Percentiles rank a stretch among this genome's conserved stretches.
These are phyloP conservation scores for Cynanchum wilfordii DNA, from an alignment of 257 asterid species.

Conservation along the genomic window DNA sequence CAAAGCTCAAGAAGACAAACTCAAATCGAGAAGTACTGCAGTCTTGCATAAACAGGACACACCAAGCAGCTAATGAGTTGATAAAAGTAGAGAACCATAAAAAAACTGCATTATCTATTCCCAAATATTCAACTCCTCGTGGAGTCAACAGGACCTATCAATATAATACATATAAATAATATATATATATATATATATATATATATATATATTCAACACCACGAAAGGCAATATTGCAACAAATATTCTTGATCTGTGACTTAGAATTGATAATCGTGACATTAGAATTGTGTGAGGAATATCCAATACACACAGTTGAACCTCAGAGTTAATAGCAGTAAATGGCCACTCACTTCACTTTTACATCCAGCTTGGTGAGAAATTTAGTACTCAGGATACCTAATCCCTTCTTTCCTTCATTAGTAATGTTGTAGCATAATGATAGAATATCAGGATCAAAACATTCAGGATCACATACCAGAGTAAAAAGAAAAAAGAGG, in stretches of 20 bases:
- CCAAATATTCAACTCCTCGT: background rate
- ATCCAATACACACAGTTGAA: background rate
- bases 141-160: background rate
- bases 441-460: background rate
- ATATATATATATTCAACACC: background rate
- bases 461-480: background rate
- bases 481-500: background rate
- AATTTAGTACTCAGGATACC: background rate
- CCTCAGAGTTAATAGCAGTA: background rate
- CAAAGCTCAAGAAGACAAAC: background rate
- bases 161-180: too few species aligned
- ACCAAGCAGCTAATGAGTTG: background rate
- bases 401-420: background rate
- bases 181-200: background rate
- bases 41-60: background rate
- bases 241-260: background rate
- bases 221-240: background rate
- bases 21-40: background rate
- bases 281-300: background rate
- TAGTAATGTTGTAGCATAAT: background rate
- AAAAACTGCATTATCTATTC: background rate
- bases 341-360: background rate
- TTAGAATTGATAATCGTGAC: background rate
- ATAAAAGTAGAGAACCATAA: background rate
- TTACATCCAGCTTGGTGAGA: background rate